Base-by-base conservation (phyloP, 2,329 filamentous ascomycete genomes). In the Colletotrichum zoysiae region DNA sequence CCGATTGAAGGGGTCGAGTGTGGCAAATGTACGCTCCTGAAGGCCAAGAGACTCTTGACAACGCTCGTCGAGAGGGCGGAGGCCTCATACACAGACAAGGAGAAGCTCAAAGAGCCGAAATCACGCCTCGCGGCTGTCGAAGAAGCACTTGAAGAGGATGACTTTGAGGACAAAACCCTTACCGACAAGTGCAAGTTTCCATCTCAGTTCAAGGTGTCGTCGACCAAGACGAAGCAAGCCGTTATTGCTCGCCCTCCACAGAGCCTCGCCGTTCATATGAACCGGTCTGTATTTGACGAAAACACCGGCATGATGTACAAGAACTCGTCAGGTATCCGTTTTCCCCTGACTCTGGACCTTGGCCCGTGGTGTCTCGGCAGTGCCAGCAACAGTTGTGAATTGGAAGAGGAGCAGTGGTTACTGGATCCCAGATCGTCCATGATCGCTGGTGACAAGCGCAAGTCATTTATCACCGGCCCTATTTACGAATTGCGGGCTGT, bases 261-360 rank as follows among this genome's bases (percentile, higher is more conserved):
- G 74, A 93, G 92, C 67, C 84, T 99, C 18, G 93, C 91, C 0
- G 86, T 98, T 11, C 96, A 99, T 79, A 88, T 98, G 79, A 98
- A 98, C 78, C 90, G 96, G 51, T 98, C 95, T 62, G 89, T 96
- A 0, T 98, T 97, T 76, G 93, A 98, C 76, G 94, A 97, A 75
- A 86, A 85, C 61, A 97, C 94, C 0, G 94, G 94, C 6, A 85
- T 89, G 71, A 89, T 95, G 80, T 91, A 89, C 78, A 98, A 98
- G 82, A 98, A 98, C 76, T 89, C 90, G 44, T 93, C 95, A 0
- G 86, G 87, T 0, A 93, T 99, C 23, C 86, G 86, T 30, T 98
- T 97, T 76, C 95, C 95, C 0, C 86, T 86, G 72, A 83, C 84
- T 0, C 83, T 98, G 23, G 92, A 97, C 78, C 83, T 99, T 2